Evolutionary conservation across 306 rosid species (phyloP), one percentile per base, ranked within the genome.

Genomic region (Quercus berberidifolia): DNA sequence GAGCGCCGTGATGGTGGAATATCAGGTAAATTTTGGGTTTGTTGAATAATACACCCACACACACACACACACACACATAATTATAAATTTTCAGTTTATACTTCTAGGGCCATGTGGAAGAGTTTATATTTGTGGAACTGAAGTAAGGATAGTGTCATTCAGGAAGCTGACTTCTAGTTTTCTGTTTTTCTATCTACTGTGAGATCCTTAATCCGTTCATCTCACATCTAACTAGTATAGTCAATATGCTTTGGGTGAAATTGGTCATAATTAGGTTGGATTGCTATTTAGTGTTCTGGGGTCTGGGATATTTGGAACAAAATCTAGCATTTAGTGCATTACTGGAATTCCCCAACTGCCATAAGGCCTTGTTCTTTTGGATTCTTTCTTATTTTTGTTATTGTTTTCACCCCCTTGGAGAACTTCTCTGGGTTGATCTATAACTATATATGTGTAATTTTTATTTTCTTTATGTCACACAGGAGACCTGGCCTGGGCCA

Each of bases 1-100:
- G 99, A 96, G 89, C 98, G 95, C 14, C 85, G 88, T n/a, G 85
- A 89, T 75, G 94, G 93, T 81, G 96, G 86, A 35, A 71, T 96
- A 78, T 81, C 92, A 87, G 99, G 99, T 96, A 63, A 67, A 60
- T 79, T 49, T 14, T 49, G 35, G 57, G 46, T 23, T 43, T 78
- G 15, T 60, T 31, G 19, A 10, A 26, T 46, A 72, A 52, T 30
- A 2, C 46, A 8, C 46, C 1, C 38, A 5, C 6, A 4, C 6
- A 2, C 46, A 7, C 46, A 2, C 11, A 2, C 11, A 38, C 46
- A 38, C 46, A 7, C 46, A 38, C 0, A 38, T 7, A 41, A 41
- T 41, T 41, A 41, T 41, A 41, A 8, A 2, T 64, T 41, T 67
- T 23, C 26, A 33, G 14, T n/a, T 35, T 49, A 33, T 67, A 18